phyloP scores from a whole-genome alignment of 768 basidiomycete genomes.

The Boletus speciosus region DNA sequence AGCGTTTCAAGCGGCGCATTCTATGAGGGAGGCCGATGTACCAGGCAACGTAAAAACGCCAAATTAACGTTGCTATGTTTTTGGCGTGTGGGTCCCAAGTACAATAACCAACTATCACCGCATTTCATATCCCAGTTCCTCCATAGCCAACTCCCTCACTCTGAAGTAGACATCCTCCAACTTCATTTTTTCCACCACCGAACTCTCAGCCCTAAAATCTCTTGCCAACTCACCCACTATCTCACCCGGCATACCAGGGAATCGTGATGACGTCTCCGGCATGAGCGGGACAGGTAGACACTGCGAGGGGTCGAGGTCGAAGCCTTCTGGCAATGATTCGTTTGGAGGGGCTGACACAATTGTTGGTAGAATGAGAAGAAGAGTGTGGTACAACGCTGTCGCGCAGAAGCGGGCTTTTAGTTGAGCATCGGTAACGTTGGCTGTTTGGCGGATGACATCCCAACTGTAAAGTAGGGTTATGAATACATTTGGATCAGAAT shows the following conservation, averaged over 20 bases:
- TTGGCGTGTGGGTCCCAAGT: not conserved
- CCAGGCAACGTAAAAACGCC: not conserved
- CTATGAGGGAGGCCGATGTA: conserved; percentile 5
- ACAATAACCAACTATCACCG: conserved; percentile 9
- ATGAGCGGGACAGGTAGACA: conserved; percentile 56
- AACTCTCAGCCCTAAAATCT: conserved; percentile 64
- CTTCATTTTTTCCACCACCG: conserved; percentile 49
- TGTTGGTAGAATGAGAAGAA: conserved; percentile 45
- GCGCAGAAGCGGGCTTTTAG: conserved; percentile 64
- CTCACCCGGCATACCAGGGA: conserved; percentile 70
- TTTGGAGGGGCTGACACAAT: conserved; percentile 24
- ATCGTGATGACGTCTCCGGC: conserved; percentile 64
- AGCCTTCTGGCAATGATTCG: conserved; percentile 41
- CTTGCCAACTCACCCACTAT: conserved; percentile 53
- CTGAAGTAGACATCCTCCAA: conserved; percentile 61
- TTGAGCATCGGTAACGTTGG: conserved; percentile 72
- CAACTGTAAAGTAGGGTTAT: conserved; percentile 51
- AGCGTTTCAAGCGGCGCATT: conserved; percentile 38
- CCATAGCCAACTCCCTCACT: conserved; percentile 57
- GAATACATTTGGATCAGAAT: not conserved
- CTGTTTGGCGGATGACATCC: conserved; percentile 69
- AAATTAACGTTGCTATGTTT: not conserved
- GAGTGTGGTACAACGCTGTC: conserved; percentile 72
- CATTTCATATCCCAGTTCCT: conserved; percentile 42
- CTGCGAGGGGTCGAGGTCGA: conserved; percentile 53